phyloP scores from a whole-genome alignment of 257 asterid genomes.

The Solanum megistacrolobum region DNA sequence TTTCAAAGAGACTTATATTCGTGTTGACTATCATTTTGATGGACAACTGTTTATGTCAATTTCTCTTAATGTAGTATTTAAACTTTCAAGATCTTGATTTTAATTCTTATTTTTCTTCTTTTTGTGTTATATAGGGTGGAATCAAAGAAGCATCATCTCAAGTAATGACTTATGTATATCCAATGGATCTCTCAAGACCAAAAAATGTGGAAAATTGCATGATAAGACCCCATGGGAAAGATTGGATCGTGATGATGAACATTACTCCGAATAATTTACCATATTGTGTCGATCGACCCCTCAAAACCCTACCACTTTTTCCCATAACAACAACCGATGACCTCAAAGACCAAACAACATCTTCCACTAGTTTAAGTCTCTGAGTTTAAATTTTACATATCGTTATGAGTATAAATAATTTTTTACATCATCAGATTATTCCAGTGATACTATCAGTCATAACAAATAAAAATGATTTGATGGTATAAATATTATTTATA shows the following conservation, averaged over 20 bases:
- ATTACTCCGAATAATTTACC: background rate
- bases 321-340: background rate
- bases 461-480: background rate
- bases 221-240: background rate
- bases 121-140: background rate
- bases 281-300: background rate
- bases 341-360: background rate
- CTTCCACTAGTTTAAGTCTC: background rate
- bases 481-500: background rate
- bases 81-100: background rate
- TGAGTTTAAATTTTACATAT: background rate
- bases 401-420: background rate
- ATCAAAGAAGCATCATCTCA: background rate
- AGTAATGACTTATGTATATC: background rate
- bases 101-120: background rate
- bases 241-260: background rate
- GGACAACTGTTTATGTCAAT: background rate
- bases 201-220: background rate
- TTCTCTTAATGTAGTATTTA: background rate
- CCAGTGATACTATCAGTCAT: background rate
- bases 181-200: background rate
- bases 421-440: background rate
- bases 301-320: background rate
- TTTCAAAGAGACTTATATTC: background rate
- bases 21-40: background rate